Evolutionary conservation across 148 eudicot genomes (phyloP).

Genomic region (Amaranthus palmeri): DNA sequence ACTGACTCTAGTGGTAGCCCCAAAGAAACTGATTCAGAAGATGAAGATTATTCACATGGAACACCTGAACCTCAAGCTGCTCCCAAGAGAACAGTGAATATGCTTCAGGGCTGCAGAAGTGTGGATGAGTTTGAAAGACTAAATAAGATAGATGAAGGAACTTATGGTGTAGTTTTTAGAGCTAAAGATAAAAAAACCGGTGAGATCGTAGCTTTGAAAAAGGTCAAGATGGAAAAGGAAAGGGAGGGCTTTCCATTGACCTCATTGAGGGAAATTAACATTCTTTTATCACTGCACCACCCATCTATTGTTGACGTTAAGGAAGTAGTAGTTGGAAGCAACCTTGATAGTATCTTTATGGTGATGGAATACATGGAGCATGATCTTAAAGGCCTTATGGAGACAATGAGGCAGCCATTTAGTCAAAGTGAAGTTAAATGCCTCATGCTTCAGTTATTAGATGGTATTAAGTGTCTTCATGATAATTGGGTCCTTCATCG

Average conservation of each 20-base stretch:
- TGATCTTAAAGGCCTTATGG: conserved; percentile 91
- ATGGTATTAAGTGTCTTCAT: conserved; percentile 83
- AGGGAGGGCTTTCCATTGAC: conserved; percentile 91
- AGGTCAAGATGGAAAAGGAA: conserved; percentile 94
- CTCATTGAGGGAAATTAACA: conserved; percentile 80
- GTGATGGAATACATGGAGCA: conserved; percentile 98
- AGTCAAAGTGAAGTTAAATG: conserved; percentile 97
- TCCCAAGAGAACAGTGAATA: conserved; percentile 68
- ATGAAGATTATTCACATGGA: conserved; percentile 36
- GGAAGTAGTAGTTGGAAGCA: conserved; percentile 88
- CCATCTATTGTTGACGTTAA: conserved; percentile 85
- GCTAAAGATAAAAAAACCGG: conserved; percentile 89
- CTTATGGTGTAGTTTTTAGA: conserved; percentile 90
- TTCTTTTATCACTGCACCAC: conserved; percentile 77
- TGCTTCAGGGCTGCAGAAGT: conserved; percentile 96
- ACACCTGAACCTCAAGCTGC: conserved; percentile 47
- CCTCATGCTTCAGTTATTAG: conserved; percentile 85
- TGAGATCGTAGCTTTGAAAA: conserved; percentile 85
- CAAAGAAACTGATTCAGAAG: conserved; percentile 58
- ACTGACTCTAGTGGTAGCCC: conserved; percentile 39
- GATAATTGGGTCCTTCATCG: conserved; percentile 98
- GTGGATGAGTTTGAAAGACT: conserved; percentile 95
- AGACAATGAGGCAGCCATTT: conserved; percentile 84
- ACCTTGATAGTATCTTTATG: conserved; percentile 86
- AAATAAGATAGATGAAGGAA: conserved; percentile 91